Evolutionary conservation across 2,329 filamentous ascomycete genomes (phyloP).

Genomic region (Fusarium oxysporum): DNA sequence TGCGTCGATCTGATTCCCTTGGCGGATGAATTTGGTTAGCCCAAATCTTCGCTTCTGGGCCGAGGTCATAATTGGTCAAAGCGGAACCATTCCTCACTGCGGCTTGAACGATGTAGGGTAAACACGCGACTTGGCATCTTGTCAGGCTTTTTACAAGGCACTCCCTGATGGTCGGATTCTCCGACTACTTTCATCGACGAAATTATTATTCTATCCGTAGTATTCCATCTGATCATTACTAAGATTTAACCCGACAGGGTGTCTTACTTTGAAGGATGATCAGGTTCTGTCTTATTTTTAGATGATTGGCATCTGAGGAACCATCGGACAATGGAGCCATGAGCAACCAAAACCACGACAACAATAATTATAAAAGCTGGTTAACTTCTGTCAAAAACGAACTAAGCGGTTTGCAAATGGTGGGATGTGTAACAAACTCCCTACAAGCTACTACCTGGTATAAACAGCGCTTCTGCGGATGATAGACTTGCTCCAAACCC

Average conservation of each 20-base stretch:
- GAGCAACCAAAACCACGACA: too few species aligned
- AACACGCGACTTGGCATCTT: background rate
- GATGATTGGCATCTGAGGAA: rapidly evolving
- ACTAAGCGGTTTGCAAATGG: rapidly evolving
- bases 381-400: rapidly evolving
- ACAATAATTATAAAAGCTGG: rapidly evolving
- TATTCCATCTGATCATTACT: rapidly evolving
- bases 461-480: background rate
- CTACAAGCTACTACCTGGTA: background rate
- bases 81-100: background rate
- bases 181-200: rapidly evolving
- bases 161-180: rapidly evolving
- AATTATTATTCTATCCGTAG: rapidly evolving
- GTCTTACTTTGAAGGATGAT: rapidly evolving
- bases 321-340: too few species aligned
- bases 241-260: rapidly evolving
- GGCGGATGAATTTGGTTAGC: background rate
- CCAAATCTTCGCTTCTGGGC: too few species aligned
- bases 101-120: background rate
- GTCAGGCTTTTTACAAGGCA: background rate
- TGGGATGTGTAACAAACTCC: rapidly evolving
- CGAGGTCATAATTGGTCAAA: background rate
- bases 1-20: background rate
- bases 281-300: rapidly evolving
- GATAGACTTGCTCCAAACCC: background rate